These are phyloP conservation scores for Serendipita sp. DNA, from an alignment of 768 basidiomycete species.

Conservation along the genomic window DNA sequence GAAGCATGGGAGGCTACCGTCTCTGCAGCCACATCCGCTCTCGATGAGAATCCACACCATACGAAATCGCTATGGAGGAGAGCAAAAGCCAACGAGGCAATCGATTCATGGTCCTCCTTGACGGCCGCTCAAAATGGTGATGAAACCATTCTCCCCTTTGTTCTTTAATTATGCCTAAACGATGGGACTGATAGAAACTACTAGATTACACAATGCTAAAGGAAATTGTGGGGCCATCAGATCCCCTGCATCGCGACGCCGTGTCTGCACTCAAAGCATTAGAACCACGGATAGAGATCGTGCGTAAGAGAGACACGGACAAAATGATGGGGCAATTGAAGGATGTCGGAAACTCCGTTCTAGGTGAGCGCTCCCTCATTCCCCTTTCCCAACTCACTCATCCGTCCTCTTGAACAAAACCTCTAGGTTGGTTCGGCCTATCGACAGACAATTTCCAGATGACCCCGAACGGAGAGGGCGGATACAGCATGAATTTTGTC, in stretches of 20 bases:
- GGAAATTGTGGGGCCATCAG: constrained; percentile 39
- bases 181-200: not conserved
- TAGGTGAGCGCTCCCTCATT: constrained; percentile 34
- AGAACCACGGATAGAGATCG: constrained; percentile 51
- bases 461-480: constrained; percentile 83
- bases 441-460: constrained; percentile 97
- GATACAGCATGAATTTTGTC: constrained; percentile 82
- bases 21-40: constrained; percentile 65
- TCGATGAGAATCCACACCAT: constrained; percentile 74
- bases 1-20: constrained; percentile 66
- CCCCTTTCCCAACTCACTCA: not conserved
- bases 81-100: constrained; percentile 65
- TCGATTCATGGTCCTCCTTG: constrained; percentile 72
- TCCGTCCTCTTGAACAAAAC: not conserved
- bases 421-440: constrained; percentile 73
- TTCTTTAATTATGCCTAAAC: not conserved
- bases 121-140: constrained; percentile 71
- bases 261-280: constrained; percentile 34
- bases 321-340: constrained; percentile 93
- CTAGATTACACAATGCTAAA: constrained; percentile 69
- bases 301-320: constrained; percentile 70
- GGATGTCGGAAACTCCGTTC: constrained; percentile 72
- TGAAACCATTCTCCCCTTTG: constrained; percentile 1
- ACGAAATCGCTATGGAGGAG: constrained; percentile 78
- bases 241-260: constrained; percentile 32